Conservation (phyloP, 495 filamentous ascomycete species). For the Hypoxylon trugodes region DNA sequence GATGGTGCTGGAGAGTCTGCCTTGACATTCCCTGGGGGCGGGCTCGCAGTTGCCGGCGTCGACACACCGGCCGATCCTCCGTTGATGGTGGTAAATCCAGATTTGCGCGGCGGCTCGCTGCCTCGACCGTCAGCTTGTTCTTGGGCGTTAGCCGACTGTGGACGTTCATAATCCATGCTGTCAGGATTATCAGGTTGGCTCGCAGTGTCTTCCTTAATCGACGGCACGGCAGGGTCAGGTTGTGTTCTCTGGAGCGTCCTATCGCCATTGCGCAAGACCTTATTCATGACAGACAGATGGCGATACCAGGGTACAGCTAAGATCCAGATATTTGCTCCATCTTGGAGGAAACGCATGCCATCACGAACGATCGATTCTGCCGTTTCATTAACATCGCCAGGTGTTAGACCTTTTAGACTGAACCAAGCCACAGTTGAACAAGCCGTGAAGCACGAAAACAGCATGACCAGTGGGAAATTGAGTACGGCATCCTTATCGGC, state of each 20-base stretch:
- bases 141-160: constrained; percentile 37
- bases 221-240: constrained; percentile 45
- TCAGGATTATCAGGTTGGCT: constrained; percentile 56
- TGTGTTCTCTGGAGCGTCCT: constrained; percentile 29
- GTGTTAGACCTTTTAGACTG: constrained; percentile 57
- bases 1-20: constrained; percentile 50
- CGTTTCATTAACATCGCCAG: constrained; percentile 55
- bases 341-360: constrained; percentile 57
- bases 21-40: constrained; percentile 47
- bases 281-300: constrained; percentile 59
- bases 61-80: constrained; percentile 55
- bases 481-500: constrained; percentile 57
- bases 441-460: constrained; percentile 61
- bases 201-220: constrained; percentile 54
- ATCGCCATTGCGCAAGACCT: constrained; percentile 55
- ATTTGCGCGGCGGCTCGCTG: constrained; percentile 56
- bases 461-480: constrained; percentile 62
- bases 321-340: constrained; percentile 58
- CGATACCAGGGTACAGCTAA: constrained; percentile 60
- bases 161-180: constrained; percentile 57
- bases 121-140: constrained; percentile 47
- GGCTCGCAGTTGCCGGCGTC: constrained; percentile 54
- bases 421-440: constrained; percentile 61
- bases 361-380: constrained; percentile 57
- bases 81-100: constrained; percentile 60